Conservation (phyloP, 352 stramenopile species). For the Saprolegnia diclina region DNA sequence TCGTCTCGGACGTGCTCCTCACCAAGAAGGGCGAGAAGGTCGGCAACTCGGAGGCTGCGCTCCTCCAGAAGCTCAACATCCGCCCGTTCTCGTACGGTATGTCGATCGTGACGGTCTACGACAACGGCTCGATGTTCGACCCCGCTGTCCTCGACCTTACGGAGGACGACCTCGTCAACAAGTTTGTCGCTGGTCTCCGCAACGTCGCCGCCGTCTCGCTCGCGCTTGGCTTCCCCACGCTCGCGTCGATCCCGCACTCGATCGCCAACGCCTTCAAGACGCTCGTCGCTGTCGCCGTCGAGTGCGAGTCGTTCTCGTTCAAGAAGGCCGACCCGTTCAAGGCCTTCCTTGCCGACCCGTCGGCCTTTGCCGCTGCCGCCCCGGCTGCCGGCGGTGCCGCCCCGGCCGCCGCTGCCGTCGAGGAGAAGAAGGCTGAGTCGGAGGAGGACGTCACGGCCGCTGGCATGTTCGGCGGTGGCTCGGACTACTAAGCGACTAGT, state of each 20-base stretch:
- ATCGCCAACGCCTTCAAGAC: constrained; percentile 99
- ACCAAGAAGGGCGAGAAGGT: constrained; percentile 96
- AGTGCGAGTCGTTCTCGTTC: constrained; percentile 96
- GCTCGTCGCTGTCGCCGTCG: constrained; percentile 93
- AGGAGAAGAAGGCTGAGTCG: constrained; percentile 52
- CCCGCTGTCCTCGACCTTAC: constrained; percentile 98
- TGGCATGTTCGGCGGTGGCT: constrained; percentile 78
- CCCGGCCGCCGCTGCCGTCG: constrained; percentile 44
- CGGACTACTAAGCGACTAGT: constrained; percentile 50
- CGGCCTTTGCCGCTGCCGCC: constrained; percentile 87
- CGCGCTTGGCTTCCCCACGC: constrained; percentile 93
- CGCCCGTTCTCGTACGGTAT: constrained; percentile 99
- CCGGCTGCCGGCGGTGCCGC: constrained; percentile 76
- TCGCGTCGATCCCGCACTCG: constrained; percentile 97
- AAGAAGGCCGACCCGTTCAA: constrained; percentile 96
- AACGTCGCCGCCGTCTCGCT: constrained; percentile 95
- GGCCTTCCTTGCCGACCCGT: constrained; percentile 92
- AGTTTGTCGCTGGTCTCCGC: constrained; percentile 93
- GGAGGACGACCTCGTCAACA: constrained; percentile 93
- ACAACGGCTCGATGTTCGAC: constrained; percentile 99
- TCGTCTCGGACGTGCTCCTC: constrained; percentile 94
- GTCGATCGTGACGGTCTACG: constrained; percentile 94
- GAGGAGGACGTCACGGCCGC: constrained; percentile 63
- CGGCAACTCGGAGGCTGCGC: constrained; percentile 95
- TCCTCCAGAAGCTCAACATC: constrained; percentile 99